Evolutionary conservation across 768 basidiomycete species (phyloP), one percentile per base, ranked within the genome.

Genomic region (Boletus tylopilopsis): DNA sequence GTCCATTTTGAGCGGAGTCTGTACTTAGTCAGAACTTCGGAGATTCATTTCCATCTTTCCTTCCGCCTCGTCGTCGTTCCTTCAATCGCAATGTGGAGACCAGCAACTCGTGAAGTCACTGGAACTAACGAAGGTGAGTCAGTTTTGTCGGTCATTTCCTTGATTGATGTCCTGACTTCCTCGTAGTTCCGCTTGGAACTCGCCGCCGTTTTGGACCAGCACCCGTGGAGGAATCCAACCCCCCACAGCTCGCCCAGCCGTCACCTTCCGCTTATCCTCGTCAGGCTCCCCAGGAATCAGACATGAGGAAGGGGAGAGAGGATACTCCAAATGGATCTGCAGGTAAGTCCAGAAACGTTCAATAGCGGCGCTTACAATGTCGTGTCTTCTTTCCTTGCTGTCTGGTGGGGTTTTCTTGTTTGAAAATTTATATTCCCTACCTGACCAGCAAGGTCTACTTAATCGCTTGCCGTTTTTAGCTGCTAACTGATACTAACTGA

Each of bases 201-300:
- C 86, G 89, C 63, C 88, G 94, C 64, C 86, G 94, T 47, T 96
- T 96, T 72, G 94, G 94, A 44, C 87, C 90, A 40, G 85, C 87
- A 24, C 87, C 90, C 5, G 73, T 80, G 33, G 94, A 94, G 65
- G 92, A 93, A 64, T 74, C 71, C 23, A 81, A 83, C 18, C 87
- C 90, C 23, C 90, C 90, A 56, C 89, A 90, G 61, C 82, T 91
- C 45, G 89, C 89, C 10, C 88, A 92, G 57, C 88, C 90, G 6
- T 90, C 90, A 35, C 87, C 90, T 36, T 89, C 88, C 43, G 90
- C 86, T 8, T 90, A 89, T 68, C 89, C 90, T 36, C 84, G 87
- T 37, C 78, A 78, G 25, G 72, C 69, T 35, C 71, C 76, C 47
- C 78, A 80, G 60, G 81, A 82, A 25, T 67, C 70, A 45, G 77